phyloP scores from a whole-genome alignment of 2,329 filamentous ascomycete species.

The Basipetospora chlamydospora region DNA sequence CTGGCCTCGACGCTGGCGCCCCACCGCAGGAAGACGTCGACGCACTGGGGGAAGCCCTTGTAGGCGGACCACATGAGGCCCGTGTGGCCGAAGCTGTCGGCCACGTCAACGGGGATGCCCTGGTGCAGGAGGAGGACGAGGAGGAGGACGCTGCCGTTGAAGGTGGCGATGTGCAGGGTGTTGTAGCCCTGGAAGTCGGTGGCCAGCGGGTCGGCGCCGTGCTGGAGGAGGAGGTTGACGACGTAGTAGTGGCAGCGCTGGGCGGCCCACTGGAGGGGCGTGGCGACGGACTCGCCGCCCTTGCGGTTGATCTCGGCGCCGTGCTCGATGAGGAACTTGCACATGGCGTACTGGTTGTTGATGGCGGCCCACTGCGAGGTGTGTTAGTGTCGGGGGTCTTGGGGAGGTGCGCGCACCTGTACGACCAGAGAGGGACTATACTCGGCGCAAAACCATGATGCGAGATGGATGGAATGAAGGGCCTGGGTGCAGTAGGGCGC shows the following conservation, averaged over 20 bases:
- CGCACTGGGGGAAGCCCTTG: conserved; percentile 85
- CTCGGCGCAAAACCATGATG: too few species aligned
- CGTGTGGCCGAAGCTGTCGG: conserved; percentile 82
- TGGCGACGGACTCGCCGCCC: conserved; percentile 88
- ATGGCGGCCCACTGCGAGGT: conserved; percentile 80
- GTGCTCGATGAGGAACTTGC: conserved; percentile 75
- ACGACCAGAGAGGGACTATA: too few species aligned
- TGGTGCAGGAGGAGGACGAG: conserved; percentile 84
- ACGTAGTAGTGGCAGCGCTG: conserved; percentile 95
- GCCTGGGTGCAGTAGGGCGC: neutral
- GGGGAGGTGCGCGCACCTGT: too few species aligned
- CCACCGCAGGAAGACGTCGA: conserved; percentile 87
- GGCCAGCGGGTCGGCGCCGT: conserved; percentile 83
- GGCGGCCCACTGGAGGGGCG: conserved; percentile 90
- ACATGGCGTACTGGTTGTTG: conserved; percentile 96
- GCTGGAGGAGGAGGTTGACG: conserved; percentile 78
- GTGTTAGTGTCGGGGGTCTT: conserved; percentile 9
- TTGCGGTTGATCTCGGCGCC: conserved; percentile 90
- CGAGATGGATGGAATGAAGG: neutral
- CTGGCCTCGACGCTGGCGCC: conserved; percentile 82
- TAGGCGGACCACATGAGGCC: conserved; percentile 98
- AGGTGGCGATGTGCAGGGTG: conserved; percentile 89
- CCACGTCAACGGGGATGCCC: conserved; percentile 83
- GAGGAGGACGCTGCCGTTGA: conserved; percentile 88
- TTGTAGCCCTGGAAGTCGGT: conserved; percentile 96